phyloP scores from a whole-genome alignment of 2,329 filamentous ascomycete species.

The Ophiostoma sp. region DNA sequence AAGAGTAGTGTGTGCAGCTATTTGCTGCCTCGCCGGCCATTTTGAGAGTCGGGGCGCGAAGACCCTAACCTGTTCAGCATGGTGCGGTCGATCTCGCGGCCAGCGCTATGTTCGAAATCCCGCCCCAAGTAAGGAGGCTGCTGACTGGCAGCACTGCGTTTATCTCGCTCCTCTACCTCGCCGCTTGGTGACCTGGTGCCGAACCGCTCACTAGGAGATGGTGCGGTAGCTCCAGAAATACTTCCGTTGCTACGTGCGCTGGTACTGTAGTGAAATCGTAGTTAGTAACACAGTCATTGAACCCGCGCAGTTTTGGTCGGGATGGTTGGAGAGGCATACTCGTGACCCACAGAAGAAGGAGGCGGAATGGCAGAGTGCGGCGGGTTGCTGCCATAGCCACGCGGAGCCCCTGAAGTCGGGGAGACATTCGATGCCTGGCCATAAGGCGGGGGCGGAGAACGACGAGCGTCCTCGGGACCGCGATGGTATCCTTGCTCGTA shows the following conservation, averaged over 20 bases:
- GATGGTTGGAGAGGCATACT: constrained; percentile 23
- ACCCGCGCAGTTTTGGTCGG: constrained; percentile 12
- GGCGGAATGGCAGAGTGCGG: constrained; percentile 36
- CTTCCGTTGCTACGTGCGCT: constrained; percentile 37
- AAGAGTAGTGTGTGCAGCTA: neutral
- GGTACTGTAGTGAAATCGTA: constrained; percentile 30
- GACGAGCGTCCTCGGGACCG: constrained; percentile 21
- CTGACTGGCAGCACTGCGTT: constrained; percentile 36
- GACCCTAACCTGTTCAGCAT: constrained; percentile 47
- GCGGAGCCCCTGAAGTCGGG: constrained; percentile 34
- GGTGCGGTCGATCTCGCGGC: constrained; percentile 48
- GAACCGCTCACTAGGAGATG: constrained; percentile 36
- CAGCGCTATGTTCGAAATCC: constrained; percentile 35
- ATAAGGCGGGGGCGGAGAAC: constrained; percentile 28
- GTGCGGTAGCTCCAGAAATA: constrained; percentile 30
- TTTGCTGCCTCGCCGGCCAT: constrained; percentile 5
- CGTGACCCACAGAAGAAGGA: constrained; percentile 25
- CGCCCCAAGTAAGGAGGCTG: constrained; percentile 46
- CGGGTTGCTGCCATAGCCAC: constrained; percentile 35
- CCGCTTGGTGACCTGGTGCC: constrained; percentile 30
- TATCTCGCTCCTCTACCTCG: constrained; percentile 33
- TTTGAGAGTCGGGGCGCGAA: constrained; percentile 6
- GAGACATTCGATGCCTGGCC: constrained; percentile 29
- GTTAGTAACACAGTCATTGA: constrained; percentile 18
- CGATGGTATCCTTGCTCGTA: constrained; percentile 23